A percentile compares a stretch with the other conserved stretches of the same genome.
These are phyloP conservation scores for Ettlia oleoabundans DNA, from an alignment of 139 green algal species.

Conservation along the genomic window DNA sequence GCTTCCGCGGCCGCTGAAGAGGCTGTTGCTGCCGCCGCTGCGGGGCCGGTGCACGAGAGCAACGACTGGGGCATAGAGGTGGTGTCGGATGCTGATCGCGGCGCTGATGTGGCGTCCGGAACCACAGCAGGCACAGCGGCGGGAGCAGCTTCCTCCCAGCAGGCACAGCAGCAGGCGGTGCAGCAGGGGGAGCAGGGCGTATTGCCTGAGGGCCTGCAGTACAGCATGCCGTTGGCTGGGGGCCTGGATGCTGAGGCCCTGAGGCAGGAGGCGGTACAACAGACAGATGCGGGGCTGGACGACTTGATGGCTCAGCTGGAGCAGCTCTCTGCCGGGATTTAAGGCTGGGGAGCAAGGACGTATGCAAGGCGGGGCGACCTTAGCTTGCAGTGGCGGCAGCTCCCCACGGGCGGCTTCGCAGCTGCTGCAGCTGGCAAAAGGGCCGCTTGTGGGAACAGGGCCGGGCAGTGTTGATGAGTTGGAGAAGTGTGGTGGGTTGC, in stretches of 20 bases:
- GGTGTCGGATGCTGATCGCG: conserved; percentile 38
- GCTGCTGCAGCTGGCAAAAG: no score
- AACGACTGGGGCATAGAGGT: conserved; percentile 93
- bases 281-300: conserved; percentile 58
- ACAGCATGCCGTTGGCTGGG: conserved; percentile 50
- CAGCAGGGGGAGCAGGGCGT: no score
- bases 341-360: not conserved
- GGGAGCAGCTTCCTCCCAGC: no score
- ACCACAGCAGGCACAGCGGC: not conserved
- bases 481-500: no score
- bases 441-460: no score
- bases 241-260: conserved; percentile 55
- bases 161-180: not conserved
- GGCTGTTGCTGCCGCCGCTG: conserved; percentile 48
- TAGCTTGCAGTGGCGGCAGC: not conserved
- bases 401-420: no score
- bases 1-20: conserved; percentile 46
- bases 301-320: conserved; percentile 81
- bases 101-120: not conserved
- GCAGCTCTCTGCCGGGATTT: conserved; percentile 37
- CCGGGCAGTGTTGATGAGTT: no score
- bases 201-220: conserved; percentile 71
- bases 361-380: not conserved
- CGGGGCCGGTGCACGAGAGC: conserved; percentile 75
- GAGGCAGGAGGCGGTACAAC: conserved; percentile 55